Evolutionary conservation across 805 yeast genomes (phyloP), one percentile per base, ranked within the genome.

Genomic region (Jamesozyma hellenica): DNA sequence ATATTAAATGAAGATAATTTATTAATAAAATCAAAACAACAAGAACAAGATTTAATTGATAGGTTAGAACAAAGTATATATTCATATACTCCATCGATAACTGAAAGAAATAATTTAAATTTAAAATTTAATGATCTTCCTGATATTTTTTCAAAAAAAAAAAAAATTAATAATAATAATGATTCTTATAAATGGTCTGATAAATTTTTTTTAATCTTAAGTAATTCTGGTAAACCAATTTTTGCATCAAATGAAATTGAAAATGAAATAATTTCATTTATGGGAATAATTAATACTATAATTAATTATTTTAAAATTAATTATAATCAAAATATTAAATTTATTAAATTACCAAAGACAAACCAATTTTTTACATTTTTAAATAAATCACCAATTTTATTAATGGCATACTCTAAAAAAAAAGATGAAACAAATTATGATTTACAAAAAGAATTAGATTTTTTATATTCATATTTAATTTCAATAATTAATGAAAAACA

Each of bases 171-270:
- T 21, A 21, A 25, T 11, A 18, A 14, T 4, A 23, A 39, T 15
- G 26, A 28, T 34, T 36, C 32, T 10, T 18, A 41, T 2, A 29
- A 36, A 8, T 26, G 35, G 1, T 40, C 42, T 21, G 61, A 60
- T 34, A 86, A 85, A 56, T 94, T 86, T 43, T 83, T 81, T 52
- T 81, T 84, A 49, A 74, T 87, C 3, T 64, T 87, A 9, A 82
- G 94, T 0, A 65, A 78, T 2, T 94, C 96, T 1, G 96, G 96
- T 0, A 87, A 87, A 55, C 94, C 94, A 2, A 79, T 87, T 5
- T 87, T 81, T 58, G 75, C 94, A 2, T 66, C 79, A 68, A 75
- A 78, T 54, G 94, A 92, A 2, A 64, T 75, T 2, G 88, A 83
- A 39, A 79, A 76, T 28, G 38, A 43, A 25, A 66, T 81, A 2